phyloP scores from a whole-genome alignment of 2,329 filamentous ascomycete genomes.

The Achaetomium macrosporum region DNA sequence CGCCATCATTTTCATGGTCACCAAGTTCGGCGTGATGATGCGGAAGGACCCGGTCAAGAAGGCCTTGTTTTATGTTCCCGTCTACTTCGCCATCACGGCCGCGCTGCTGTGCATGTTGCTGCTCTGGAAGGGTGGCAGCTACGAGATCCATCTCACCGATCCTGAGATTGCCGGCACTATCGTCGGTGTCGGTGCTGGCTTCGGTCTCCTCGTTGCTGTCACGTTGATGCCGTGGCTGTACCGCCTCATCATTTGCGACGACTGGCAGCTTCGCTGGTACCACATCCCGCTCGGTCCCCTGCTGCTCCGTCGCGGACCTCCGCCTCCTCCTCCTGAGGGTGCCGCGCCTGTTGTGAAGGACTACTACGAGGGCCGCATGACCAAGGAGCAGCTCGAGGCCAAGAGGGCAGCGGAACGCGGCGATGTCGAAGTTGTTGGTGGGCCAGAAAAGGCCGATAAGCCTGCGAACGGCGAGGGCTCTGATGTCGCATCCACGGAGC shows the following conservation, averaged over 20 bases:
- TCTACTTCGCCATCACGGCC: constrained; percentile 53
- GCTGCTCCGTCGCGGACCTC: constrained; percentile 40
- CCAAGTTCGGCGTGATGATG: constrained; percentile 51
- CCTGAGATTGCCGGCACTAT: constrained; percentile 48
- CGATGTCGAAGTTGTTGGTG: constrained; percentile 17
- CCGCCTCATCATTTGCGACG: constrained; percentile 52
- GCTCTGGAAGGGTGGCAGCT: constrained; percentile 47
- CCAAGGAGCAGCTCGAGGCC: constrained; percentile 46
- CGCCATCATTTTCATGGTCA: constrained; percentile 49
- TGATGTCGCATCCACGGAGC: constrained; percentile 13
- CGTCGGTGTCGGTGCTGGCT: constrained; percentile 45
- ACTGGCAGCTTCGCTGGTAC: constrained; percentile 53
- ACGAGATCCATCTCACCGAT: constrained; percentile 42
- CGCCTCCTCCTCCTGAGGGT: constrained; percentile 38
- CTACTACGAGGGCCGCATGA: constrained; percentile 52
- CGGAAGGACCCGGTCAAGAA: constrained; percentile 47
- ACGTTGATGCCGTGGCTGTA: constrained; percentile 57
- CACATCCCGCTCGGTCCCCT: constrained; percentile 49
- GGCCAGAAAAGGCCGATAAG: neutral
- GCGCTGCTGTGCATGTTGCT: constrained; percentile 55
- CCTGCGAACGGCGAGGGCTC: neutral
- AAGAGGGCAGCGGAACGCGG: constrained; percentile 28
- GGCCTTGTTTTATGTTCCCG: constrained; percentile 47
- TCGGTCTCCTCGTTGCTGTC: constrained; percentile 42
- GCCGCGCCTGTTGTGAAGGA: constrained; percentile 39